Conservation (phyloP, 768 basidiomycete genomes). For the Fistulinella prunicolor region DNA sequence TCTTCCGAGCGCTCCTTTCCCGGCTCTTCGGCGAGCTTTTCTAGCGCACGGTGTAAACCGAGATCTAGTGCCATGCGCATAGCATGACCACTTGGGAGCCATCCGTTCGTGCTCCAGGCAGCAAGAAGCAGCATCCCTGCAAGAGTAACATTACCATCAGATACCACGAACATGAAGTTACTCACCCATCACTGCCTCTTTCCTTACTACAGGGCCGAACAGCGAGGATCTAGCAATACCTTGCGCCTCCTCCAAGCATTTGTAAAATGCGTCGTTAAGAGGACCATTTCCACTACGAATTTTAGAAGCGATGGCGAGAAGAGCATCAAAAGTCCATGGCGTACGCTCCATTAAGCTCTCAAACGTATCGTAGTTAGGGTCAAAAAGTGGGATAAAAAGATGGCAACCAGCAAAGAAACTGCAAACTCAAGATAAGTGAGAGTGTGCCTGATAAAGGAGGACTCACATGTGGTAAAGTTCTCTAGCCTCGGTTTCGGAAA, state of each 20-base stretch:
- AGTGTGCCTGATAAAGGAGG: conserved; percentile 13
- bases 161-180: conserved; percentile 11
- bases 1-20: conserved; percentile 67
- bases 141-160: conserved; percentile 1
- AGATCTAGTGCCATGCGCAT: conserved; percentile 96
- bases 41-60: conserved; percentile 87
- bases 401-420: conserved; percentile 97
- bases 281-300: conserved; percentile 89
- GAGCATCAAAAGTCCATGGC: conserved; percentile 94
- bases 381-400: conserved; percentile 94
- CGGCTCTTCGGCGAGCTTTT: conserved; percentile 79
- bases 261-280: conserved; percentile 82
- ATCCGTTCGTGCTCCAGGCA: conserved; percentile 93
- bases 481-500: conserved; percentile 80
- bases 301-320: conserved; percentile 89
- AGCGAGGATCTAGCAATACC: conserved; percentile 92
- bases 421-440: conserved; percentile 14
- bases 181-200: conserved; percentile 91
- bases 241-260: conserved; percentile 91
- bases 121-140: conserved; percentile 88
- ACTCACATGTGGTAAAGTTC: conserved; percentile 88
- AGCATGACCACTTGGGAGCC: conserved; percentile 93
- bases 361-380: conserved; percentile 89
- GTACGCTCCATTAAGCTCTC: conserved; percentile 89
- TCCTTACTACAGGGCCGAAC: conserved; percentile 90